These are phyloP conservation scores for Coelastrella sp. DNA, from an alignment of 139 green algal species.

Conservation along the genomic window DNA sequence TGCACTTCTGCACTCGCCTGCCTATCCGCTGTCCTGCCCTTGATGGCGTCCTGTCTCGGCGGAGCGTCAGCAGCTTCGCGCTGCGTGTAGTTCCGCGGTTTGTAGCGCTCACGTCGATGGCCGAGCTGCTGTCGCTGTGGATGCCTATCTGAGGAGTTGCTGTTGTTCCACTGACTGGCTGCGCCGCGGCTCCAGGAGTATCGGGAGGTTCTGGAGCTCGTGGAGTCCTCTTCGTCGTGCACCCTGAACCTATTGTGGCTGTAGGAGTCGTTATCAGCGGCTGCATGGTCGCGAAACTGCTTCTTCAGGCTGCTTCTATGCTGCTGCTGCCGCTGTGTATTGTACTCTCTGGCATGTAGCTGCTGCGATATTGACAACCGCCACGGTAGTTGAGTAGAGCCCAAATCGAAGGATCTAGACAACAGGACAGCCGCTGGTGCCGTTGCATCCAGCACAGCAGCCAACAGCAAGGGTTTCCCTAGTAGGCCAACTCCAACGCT, in stretches of 20 bases:
- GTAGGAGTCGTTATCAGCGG: background rate
- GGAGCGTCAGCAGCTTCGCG: background rate
- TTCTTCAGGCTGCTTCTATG: background rate
- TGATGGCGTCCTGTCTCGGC: background rate
- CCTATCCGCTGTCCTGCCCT: background rate
- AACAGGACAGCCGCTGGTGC: constrained; percentile 7
- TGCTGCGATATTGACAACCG: background rate
- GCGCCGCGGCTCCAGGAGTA: background rate
- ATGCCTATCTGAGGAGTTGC: background rate
- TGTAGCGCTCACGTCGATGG: background rate
- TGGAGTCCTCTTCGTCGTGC: background rate
- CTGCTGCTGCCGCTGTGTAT: background rate
- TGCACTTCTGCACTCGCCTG: background rate
- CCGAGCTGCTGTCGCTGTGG: background rate
- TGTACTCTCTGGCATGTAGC: background rate
- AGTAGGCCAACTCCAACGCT: background rate
- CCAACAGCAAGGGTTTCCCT: background rate
- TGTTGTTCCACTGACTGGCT: background rate
- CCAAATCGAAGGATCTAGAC: background rate
- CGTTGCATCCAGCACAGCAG: background rate
- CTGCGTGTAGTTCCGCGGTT: background rate
- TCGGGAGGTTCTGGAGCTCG: background rate
- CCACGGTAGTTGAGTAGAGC: background rate
- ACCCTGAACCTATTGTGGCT: no score
- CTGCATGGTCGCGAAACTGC: background rate